Evolutionary conservation across 1,284 basidiomycete genomes (phyloP), one percentile per base, ranked within the genome.

Genomic region (Kalmanozyma brasiliensis): DNA sequence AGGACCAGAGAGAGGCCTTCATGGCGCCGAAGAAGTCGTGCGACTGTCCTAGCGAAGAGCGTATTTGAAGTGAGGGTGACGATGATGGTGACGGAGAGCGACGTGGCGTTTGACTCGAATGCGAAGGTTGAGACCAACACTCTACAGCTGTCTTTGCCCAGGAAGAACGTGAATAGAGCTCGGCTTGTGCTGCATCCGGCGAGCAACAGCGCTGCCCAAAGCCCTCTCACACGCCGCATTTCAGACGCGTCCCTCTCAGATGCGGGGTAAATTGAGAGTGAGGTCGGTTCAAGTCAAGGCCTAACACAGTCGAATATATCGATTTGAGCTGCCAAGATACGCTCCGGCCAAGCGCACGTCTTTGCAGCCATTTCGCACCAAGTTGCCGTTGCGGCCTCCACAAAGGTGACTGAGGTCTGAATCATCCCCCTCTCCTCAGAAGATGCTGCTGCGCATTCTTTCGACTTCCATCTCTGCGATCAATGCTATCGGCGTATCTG

Each of bases 1-100:
- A 52, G 11, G 52, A 30, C 62, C 62, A 65, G 4, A 36, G 20
- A 8, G 47, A 43, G 8, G 62, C 42, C 56, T 57, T 61, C 67
- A 70, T 70, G 20, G 44, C 38, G 40, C 14, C 14, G 7, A 43
- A 19, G 32, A 20, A 29, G 29, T 19, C 13, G 11, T 17, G 4
- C 2, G 3, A 16, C 8, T 34, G 48, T 10, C 23, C 14, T 6
- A n/a, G 13, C 23, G 19, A 22, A n/a, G 23, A 16, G 33, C 20
- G 17, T 13, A 14, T 23, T n/a, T n/a, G n/a, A n/a, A n/a, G 29
- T 33, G 14, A 16, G 3, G 51, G 30, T 33, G 48, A 20, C 35
- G 33, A 23, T 45, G 49, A 33, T 37, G 34, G 17, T 2, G 17
- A 34, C 23, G 22, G 23, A 33, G n/a, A 8, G 34, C 16, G 8